Percentiles rank a stretch among this genome's conserved stretches.
These are phyloP conservation scores for Colletotrichum tabaci DNA, from an alignment of 2,329 filamentous ascomycete species.

Conservation along the genomic window DNA sequence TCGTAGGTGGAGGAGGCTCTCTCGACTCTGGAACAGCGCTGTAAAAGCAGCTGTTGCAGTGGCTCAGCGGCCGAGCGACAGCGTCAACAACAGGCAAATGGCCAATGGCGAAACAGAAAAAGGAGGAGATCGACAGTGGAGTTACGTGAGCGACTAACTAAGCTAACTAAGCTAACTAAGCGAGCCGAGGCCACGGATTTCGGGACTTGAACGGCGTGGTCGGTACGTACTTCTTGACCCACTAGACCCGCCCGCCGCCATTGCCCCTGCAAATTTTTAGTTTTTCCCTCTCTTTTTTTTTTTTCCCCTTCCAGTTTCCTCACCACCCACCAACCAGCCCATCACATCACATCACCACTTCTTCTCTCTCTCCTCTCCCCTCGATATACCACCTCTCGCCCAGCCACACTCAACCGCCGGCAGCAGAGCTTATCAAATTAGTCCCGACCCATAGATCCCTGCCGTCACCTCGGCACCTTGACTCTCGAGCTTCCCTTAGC, in stretches of 20 bases:
- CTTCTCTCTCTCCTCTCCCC: too few relatives aligned
- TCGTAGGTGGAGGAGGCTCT: neutral
- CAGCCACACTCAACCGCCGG: too few relatives aligned
- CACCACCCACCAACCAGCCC: too few relatives aligned
- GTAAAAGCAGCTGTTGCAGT: too few relatives aligned
- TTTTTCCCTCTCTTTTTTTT: neutral
- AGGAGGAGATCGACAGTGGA: too few relatives aligned
- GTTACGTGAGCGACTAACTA: constrained; percentile 12
- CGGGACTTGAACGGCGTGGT: constrained; percentile 16
- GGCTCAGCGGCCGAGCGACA: too few relatives aligned
- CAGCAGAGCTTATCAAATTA: neutral
- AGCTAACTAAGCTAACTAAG: too few relatives aligned
- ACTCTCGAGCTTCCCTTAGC: constrained; percentile 14
- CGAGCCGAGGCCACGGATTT: constrained; percentile 40
- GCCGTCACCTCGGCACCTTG: constrained; percentile 29
- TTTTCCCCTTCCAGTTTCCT: neutral
- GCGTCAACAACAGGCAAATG: too few relatives aligned
- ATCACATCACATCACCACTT: too few relatives aligned
- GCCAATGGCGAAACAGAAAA: neutral
- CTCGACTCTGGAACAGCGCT: too few relatives aligned
- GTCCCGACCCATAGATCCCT: neutral
- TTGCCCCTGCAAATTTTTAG: constrained; percentile 8
- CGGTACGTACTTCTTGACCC: neutral
- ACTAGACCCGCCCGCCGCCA: neutral
- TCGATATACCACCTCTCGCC: neutral